These are phyloP conservation scores for Davidsoniella eucalypti DNA, from an alignment of 2,329 filamentous ascomycete species.

Conservation along the genomic window DNA sequence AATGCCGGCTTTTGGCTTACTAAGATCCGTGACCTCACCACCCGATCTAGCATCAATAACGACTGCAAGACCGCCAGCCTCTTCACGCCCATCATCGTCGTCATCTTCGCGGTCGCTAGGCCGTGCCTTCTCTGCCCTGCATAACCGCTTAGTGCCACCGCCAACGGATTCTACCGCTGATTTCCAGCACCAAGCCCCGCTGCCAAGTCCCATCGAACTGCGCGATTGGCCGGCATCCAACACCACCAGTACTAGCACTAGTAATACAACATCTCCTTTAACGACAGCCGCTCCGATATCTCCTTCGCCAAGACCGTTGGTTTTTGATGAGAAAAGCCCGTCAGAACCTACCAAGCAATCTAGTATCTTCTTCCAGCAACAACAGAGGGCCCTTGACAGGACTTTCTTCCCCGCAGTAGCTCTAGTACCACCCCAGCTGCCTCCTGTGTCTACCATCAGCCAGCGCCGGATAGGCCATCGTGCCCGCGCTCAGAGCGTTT, in stretches of 20 bases:
- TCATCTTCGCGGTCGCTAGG: neutral
- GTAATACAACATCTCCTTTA: neutral
- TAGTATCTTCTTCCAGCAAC: neutral
- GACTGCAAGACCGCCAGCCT: neutral
- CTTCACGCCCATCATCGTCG: neutral
- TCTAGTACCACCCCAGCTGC: neutral
- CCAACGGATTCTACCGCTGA: neutral
- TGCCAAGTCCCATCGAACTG: conserved; percentile 3
- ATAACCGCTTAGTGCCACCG: neutral
- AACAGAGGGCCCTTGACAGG: neutral
- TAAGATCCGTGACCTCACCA: conserved; percentile 2
- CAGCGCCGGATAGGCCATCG: neutral
- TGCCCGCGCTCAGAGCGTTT: neutral
- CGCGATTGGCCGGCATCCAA: neutral
- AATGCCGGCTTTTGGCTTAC: conserved; percentile 5
- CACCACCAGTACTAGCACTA: neutral
- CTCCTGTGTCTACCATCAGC: neutral
- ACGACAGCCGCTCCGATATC: neutral
- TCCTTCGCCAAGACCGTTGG: too few relatives aligned
- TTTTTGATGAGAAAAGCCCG: too few relatives aligned
- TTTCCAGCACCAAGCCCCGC: neutral
- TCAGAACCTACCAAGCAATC: neutral
- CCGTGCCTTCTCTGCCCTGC: neutral
- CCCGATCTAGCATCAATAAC: neutral
- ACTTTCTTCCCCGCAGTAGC: neutral